Percentiles rank a stretch among this genome's conserved stretches.
Conservation (phyloP, 495 filamentous ascomycete genomes). For the Xylona heveae region DNA sequence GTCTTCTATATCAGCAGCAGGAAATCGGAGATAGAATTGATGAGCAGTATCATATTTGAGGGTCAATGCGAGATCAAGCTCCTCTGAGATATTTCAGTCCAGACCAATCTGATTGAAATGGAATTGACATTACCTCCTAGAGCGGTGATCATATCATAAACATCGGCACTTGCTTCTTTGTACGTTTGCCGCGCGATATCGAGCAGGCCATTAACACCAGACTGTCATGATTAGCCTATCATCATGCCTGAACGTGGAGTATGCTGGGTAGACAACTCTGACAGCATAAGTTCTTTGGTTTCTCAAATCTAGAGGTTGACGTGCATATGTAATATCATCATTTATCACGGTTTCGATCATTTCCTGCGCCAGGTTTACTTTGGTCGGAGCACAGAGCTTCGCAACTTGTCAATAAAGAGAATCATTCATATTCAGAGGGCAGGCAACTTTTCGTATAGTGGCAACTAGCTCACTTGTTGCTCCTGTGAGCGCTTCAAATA, state of each 20-base stretch:
- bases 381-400: slow-evolving; percentile 43
- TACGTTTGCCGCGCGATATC: slow-evolving; percentile 75
- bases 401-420: too few species aligned
- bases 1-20: slow-evolving; percentile 38
- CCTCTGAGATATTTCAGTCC: slow-evolving; percentile 23
- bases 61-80: slow-evolving; percentile 36
- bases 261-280: slow-evolving; percentile 27
- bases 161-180: slow-evolving; percentile 63
- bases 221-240: slow-evolving; percentile 23
- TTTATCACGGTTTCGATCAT: slow-evolving; percentile 59
- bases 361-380: slow-evolving; percentile 32
- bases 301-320: slow-evolving; percentile 60
- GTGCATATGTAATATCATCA: slow-evolving; percentile 57
- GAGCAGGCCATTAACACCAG: slow-evolving; percentile 66
- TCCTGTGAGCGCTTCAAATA: slow-evolving; percentile 46
- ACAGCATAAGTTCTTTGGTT: slow-evolving; percentile 90
- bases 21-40: slow-evolving; percentile 61
- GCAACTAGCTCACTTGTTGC: slow-evolving; percentile 43
- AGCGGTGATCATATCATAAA: slow-evolving; percentile 42
- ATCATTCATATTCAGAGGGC: slow-evolving; percentile 1
- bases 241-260: not conserved
- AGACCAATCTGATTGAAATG: slow-evolving; percentile 5
- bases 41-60: slow-evolving; percentile 56
- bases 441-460: slow-evolving; percentile 36
- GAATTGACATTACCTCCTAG: slow-evolving; percentile 26